Conservation (phyloP, 441 rosid genomes). For the Aquilaria agallochum region DNA sequence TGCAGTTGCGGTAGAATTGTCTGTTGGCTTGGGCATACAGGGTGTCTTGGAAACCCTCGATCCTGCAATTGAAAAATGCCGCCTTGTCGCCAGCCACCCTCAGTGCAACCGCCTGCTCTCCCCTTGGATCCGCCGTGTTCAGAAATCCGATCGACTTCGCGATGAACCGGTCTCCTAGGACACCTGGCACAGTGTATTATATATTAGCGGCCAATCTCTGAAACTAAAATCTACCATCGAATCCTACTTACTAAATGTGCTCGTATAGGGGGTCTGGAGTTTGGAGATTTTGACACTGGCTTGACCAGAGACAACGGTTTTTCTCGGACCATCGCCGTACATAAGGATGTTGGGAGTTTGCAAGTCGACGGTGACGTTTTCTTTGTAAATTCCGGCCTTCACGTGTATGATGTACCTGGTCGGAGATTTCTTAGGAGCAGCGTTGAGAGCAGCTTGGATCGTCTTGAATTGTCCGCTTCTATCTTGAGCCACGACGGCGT, state of each 20-base stretch:
- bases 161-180: slow-evolving; percentile 33
- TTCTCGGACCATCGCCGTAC: slow-evolving; percentile 16
- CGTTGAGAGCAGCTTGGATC: slow-evolving; percentile 24
- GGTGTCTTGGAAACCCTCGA: slow-evolving; percentile 43
- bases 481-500: slow-evolving; percentile 39
- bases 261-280: slow-evolving; percentile 17
- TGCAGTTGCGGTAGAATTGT: slow-evolving; percentile 37
- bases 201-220: too few species aligned
- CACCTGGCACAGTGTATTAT: slow-evolving; percentile 19
- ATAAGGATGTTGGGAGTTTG: slow-evolving; percentile 29
- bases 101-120: slow-evolving; percentile 46
- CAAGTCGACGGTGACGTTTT: slow-evolving; percentile 19
- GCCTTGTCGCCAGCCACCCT: slow-evolving; percentile 31
- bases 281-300: too few species aligned
- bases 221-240: too few species aligned
- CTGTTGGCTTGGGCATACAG: slow-evolving; percentile 37
- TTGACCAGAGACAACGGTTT: too few species aligned
- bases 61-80: slow-evolving; percentile 41
- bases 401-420: slow-evolving; percentile 30
- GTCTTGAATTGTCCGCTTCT: slow-evolving; percentile 41
- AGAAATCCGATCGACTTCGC: slow-evolving; percentile 41
- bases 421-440: slow-evolving; percentile 22
- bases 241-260: slow-evolving; percentile 23
- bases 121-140: slow-evolving; percentile 37
- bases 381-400: slow-evolving; percentile 31